Conservation (phyloP, 345 rosid species). For the Firmiana major region DNA sequence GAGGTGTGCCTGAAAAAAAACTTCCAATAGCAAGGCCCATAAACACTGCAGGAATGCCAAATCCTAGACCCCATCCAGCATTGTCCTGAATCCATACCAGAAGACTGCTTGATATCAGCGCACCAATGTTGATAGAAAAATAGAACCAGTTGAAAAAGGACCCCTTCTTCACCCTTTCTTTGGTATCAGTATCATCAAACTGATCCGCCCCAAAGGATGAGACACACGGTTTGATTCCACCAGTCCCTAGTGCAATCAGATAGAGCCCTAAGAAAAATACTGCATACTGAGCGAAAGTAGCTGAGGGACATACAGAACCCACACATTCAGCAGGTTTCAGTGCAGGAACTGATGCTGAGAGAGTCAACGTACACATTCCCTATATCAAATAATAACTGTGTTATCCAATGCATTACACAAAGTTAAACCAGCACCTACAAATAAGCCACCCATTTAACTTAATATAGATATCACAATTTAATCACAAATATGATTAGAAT, state of each 20-base stretch:
- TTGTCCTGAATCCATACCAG: constrained; percentile 92
- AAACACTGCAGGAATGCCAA: constrained; percentile 87
- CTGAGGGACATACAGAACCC: constrained; percentile 58
- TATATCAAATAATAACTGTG: constrained; percentile 23
- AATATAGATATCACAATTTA: background rate
- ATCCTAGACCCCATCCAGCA: constrained; percentile 91
- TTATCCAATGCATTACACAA: constrained; percentile 10
- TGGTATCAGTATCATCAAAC: constrained; percentile 82
- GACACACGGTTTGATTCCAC: constrained; percentile 95
- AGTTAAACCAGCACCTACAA: background rate
- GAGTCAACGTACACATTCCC: constrained; percentile 87
- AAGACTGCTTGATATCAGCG: constrained; percentile 76
- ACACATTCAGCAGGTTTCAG: constrained; percentile 66
- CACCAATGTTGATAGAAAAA: constrained; percentile 90
- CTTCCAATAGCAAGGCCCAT: constrained; percentile 82
- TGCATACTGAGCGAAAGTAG: constrained; percentile 61
- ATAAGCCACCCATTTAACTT: background rate
- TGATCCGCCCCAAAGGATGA: constrained; percentile 96
- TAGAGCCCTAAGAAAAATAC: constrained; percentile 86
- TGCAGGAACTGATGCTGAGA: constrained; percentile 76
- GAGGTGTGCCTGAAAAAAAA: constrained; percentile 85
- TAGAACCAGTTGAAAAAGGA: constrained; percentile 96
- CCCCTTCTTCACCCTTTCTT: constrained; percentile 75
- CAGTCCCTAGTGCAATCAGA: constrained; percentile 87
- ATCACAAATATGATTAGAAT: background rate